Evolutionary conservation across 176 grass and related monocot species (phyloP), one percentile per base, ranked within the genome.

Genomic region (Musa beccarii): DNA sequence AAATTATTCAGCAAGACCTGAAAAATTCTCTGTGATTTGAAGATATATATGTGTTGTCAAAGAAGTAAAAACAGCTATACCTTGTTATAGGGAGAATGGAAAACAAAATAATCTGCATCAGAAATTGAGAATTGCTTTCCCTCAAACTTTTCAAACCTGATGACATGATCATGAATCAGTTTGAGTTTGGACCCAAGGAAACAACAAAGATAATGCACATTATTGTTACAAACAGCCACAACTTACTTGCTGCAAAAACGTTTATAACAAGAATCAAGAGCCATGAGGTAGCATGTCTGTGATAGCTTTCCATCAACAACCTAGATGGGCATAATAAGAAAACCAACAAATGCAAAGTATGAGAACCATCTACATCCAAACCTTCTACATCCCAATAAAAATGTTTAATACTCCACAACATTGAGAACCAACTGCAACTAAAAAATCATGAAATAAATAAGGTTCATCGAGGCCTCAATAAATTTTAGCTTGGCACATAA

Each of bases 1-100:
- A 54, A 72, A 53, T 56, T 54, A 83, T 19, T 73, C 75, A 5
- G 9, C 12, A 71, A 61, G 2, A 75, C 66, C 52, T 66, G 65
- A 69, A n/a, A 51, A 66, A 69, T 53, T 49, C 9, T 53, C 9
- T 23, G 83, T 59, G 11, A n/a, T 51, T 21, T 81, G 23, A 59
- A 77, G 62, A 17, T 1, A 49, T 51, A 55, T 21, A 61, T 81
- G 49, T 17, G 26, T 51, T 53, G 8, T 54, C 53, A 12, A 75
- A 65, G 59, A 73, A 50, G 77, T 3, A 16, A 62, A 61, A 62
- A 11, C 54, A 75, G 16, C 55, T 69, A 61, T 84, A 94, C 95
- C 86, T 99, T 99, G 59, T 99, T 99, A 61, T 99, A 99, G 63
- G 95, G 95, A 87, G 95, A 99, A 93, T 99, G 95, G 74, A 99